These are phyloP conservation scores for Debaryomyces fabryi DNA, from an alignment of 1,139 yeast genomes.

Conservation along the genomic window DNA sequence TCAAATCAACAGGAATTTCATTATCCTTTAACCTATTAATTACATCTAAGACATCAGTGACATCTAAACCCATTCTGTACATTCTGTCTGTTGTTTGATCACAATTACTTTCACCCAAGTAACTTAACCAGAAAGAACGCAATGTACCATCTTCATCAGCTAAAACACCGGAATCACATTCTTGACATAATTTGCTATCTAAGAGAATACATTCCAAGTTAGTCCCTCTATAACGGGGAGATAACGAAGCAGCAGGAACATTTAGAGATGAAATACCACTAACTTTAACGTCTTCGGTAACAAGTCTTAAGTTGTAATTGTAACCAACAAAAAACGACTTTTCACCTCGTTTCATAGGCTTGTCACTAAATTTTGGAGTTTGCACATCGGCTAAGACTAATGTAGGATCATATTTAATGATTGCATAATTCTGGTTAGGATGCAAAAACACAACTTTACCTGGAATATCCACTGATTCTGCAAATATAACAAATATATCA, in stretches of 20 bases:
- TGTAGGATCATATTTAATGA: constrained; percentile 78
- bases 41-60: constrained; percentile 61
- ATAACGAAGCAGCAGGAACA: constrained; percentile 65
- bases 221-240: constrained; percentile 86
- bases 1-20: constrained; percentile 53
- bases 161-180: constrained; percentile 79
- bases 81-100: constrained; percentile 56
- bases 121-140: constrained; percentile 83
- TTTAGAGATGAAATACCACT: constrained; percentile 76
- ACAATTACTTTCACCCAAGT: constrained; percentile 63
- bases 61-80: constrained; percentile 83
- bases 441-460: constrained; percentile 83
- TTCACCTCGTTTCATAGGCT: constrained; percentile 74
- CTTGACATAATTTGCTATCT: constrained; percentile 72
- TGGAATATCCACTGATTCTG: constrained; percentile 82
- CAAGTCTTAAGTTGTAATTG: constrained; percentile 68
- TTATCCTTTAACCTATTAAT: constrained; percentile 57
- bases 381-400: constrained; percentile 47
- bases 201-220: constrained; percentile 77
- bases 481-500: constrained; percentile 77
- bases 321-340: constrained; percentile 77
- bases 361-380: constrained; percentile 63
- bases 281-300: constrained; percentile 75
- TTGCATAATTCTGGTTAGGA: constrained; percentile 86
- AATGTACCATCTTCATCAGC: constrained; percentile 80